Conservation (phyloP, 2,329 filamentous ascomycete genomes). For the Stagonosporopsis vannaccii region DNA sequence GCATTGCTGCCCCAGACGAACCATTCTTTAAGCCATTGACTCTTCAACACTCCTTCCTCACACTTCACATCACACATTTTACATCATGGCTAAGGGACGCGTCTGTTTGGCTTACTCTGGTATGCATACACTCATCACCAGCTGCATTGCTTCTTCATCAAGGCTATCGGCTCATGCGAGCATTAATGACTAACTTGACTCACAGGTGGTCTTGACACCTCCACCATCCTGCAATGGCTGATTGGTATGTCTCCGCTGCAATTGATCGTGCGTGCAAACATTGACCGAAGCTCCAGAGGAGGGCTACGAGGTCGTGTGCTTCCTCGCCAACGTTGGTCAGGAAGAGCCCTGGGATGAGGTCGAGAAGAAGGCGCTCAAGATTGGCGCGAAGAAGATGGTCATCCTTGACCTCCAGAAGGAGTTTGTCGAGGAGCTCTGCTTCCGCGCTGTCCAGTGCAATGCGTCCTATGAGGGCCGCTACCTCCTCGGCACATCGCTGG, state of each 20-base stretch:
- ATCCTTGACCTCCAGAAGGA: constrained; percentile 72
- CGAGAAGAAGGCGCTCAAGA: constrained; percentile 73
- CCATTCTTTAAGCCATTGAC: constrained; percentile 24
- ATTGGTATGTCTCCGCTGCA: constrained; percentile 33
- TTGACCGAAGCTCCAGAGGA: constrained; percentile 50
- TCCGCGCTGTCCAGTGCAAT: constrained; percentile 77
- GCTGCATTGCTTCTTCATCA: neutral
- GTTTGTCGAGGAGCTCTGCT: constrained; percentile 83
- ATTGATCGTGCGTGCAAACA: neutral
- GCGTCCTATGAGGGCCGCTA: constrained; percentile 64
- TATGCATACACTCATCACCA: constrained; percentile 21
- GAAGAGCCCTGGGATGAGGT: constrained; percentile 63
- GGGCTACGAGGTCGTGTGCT: constrained; percentile 69
- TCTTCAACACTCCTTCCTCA: constrained; percentile 20
- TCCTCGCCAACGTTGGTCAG: constrained; percentile 66
- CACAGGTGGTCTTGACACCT: constrained; percentile 65
- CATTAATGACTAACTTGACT: constrained; percentile 33
- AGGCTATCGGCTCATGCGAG: neutral
- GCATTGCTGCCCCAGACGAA: constrained; percentile 23
- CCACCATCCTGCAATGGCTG: constrained; percentile 54
- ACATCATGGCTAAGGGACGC: constrained; percentile 51
- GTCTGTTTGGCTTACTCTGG: constrained; percentile 60
- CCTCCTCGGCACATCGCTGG: constrained; percentile 66
- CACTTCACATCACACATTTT: constrained; percentile 11
- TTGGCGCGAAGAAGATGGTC: constrained; percentile 71